These are phyloP conservation scores for Phytophthora macrochlamydospora DNA, from an alignment of 352 stramenopile genomes.

Conservation along the genomic window DNA sequence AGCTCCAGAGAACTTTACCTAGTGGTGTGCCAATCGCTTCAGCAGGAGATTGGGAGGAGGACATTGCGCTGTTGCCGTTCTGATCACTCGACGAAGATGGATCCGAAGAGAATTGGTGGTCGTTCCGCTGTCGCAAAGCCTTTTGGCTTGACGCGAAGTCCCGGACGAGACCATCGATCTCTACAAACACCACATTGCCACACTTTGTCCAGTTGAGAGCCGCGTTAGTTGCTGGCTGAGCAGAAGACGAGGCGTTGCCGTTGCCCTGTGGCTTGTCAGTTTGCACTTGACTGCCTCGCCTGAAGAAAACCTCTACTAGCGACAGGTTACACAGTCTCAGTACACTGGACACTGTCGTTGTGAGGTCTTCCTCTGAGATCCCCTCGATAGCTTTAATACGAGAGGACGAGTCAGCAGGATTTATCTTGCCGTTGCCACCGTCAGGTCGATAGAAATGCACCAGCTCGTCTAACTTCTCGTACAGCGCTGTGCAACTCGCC, in stretches of 20 bases:
- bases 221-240: slow-evolving; percentile 11
- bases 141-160: slow-evolving; percentile 80
- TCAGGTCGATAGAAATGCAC: slow-evolving; percentile 64
- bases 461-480: slow-evolving; percentile 85
- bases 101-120: slow-evolving; percentile 24
- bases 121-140: slow-evolving; percentile 28
- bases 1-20: slow-evolving; percentile 79
- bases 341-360: slow-evolving; percentile 60
- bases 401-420: slow-evolving; percentile 1
- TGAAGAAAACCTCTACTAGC: slow-evolving; percentile 78
- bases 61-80: slow-evolving; percentile 17
- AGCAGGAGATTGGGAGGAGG: slow-evolving; percentile 26
- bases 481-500: slow-evolving; percentile 73
- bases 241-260: slow-evolving; percentile 18
- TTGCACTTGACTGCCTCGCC: slow-evolving; percentile 29
- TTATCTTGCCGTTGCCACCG: slow-evolving; percentile 17
- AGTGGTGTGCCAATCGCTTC: slow-evolving; percentile 65
- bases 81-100: slow-evolving; percentile 16
- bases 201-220: slow-evolving; percentile 80
- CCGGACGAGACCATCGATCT: slow-evolving; percentile 78
- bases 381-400: slow-evolving; percentile 7
- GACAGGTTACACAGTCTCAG: slow-evolving; percentile 82
- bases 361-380: slow-evolving; percentile 66
- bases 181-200: slow-evolving; percentile 83
- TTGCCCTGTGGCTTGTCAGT: slow-evolving; percentile 22